phyloP scores from a whole-genome alignment of 208 protist species.

The Wallacemonas collosoma region DNA sequence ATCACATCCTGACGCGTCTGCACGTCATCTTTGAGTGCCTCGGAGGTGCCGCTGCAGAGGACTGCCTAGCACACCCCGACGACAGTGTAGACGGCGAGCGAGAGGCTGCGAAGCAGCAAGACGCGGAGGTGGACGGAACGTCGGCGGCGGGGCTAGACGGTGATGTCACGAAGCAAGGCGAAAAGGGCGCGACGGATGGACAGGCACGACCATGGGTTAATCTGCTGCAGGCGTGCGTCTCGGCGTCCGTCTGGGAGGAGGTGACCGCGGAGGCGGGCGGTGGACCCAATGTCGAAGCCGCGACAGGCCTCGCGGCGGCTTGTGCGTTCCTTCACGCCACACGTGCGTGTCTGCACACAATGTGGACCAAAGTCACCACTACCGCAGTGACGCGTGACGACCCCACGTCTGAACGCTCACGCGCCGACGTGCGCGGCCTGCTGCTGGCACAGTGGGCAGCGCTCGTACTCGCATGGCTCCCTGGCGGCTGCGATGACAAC shows the following conservation, averaged over 20 bases:
- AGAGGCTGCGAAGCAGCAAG: constrained; percentile 6
- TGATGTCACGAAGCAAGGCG: constrained; percentile 1
- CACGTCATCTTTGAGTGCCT: constrained; percentile 49
- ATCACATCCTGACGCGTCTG: constrained; percentile 49
- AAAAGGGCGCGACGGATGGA: constrained; percentile 1
- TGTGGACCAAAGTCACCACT: neutral
- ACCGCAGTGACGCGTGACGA: neutral
- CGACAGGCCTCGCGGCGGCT: constrained; percentile 22
- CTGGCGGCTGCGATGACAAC: neutral
- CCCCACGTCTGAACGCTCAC: neutral
- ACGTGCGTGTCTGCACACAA: constrained; percentile 1
- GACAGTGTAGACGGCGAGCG: neutral
- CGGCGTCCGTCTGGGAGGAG: neutral
- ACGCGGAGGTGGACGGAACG: constrained; percentile 21
- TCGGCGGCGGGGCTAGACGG: constrained; percentile 26
- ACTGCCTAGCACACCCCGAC: neutral
- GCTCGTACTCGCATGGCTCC: constrained; percentile 10
- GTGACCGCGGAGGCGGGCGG: neutral
- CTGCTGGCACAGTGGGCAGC: neutral
- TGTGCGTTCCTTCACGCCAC: constrained; percentile 34
- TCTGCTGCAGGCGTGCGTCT: constrained; percentile 10
- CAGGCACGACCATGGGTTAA: neutral
- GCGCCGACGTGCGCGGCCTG: neutral
- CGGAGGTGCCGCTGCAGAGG: constrained; percentile 25
- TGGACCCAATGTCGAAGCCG: constrained; percentile 16